Evolutionary conservation across 2,329 filamentous ascomycete genomes (phyloP).

Genomic region (Rhynchosporium graminicola): DNA sequence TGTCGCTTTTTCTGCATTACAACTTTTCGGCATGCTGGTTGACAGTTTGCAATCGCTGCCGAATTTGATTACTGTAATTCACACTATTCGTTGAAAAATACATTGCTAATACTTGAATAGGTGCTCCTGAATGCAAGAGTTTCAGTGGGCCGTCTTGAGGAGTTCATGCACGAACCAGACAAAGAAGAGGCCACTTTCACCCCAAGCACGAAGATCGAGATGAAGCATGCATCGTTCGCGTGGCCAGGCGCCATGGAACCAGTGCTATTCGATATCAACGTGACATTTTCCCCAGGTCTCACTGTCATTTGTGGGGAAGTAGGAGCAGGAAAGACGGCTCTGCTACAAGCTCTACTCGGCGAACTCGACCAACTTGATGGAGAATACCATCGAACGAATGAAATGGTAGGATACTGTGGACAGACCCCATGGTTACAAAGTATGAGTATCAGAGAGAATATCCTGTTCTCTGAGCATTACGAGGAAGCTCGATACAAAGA

Average conservation of each 20-base stretch:
- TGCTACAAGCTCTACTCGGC: conserved; percentile 39
- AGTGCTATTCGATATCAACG: conserved; percentile 54
- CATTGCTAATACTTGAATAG: conserved; percentile 2
- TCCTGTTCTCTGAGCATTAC: conserved; percentile 64
- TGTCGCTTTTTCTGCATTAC: conserved; percentile 82
- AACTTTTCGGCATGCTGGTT: conserved; percentile 77
- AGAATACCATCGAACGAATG: conserved; percentile 51
- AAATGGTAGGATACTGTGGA: conserved; percentile 63
- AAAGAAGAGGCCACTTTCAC: conserved; percentile 53
- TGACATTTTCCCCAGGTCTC: conserved; percentile 57
- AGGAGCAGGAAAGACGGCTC: conserved; percentile 60
- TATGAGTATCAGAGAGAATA: conserved; percentile 70
- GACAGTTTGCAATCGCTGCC: conserved; percentile 73
- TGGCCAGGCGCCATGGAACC: conserved; percentile 70
- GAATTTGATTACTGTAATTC: conserved; percentile 64
- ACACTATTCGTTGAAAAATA: neutral
- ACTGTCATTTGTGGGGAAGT: conserved; percentile 65
- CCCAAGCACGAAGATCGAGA: conserved; percentile 43
- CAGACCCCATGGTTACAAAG: conserved; percentile 70
- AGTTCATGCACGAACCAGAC: conserved; percentile 84
- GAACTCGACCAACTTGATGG: conserved; percentile 36
- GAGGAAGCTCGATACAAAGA: conserved; percentile 69
- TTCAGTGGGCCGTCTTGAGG: conserved; percentile 77
- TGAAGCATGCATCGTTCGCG: conserved; percentile 70
- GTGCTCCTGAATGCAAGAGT: conserved; percentile 76